These are phyloP conservation scores for Zhuliangozyma parablackwelliae DNA, from an alignment of 1,139 yeast species.

Conservation along the genomic window DNA sequence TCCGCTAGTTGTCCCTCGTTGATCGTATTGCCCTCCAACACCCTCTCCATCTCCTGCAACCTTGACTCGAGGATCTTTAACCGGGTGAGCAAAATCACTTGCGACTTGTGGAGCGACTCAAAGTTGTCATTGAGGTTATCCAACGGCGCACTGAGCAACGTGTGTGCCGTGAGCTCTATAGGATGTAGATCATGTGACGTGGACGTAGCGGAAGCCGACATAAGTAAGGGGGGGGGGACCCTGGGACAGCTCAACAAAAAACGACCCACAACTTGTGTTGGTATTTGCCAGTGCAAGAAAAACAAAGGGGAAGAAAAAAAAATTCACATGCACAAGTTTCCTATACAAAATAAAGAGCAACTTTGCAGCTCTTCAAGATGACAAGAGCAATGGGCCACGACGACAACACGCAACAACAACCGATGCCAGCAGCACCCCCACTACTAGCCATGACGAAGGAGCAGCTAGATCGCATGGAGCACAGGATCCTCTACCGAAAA, in stretches of 20 bases:
- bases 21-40: conserved; percentile 12
- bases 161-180: conserved; percentile 53
- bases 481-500: conserved; percentile 29
- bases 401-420: not conserved
- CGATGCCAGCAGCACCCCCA: conserved; percentile 1
- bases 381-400: too few species aligned
- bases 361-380: too few species aligned
- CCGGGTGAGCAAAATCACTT: conserved; percentile 48
- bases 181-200: conserved; percentile 39
- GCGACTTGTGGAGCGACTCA: conserved; percentile 54
- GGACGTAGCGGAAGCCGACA: too few species aligned
- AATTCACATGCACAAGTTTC: too few species aligned
- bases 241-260: too few species aligned
- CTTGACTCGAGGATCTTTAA: conserved; percentile 40
- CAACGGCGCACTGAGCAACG: conserved; percentile 49
- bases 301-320: too few species aligned
- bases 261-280: too few species aligned
- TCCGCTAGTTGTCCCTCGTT: conserved; percentile 21
- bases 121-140: conserved; percentile 49
- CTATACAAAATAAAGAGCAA: too few species aligned
- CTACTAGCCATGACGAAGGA: conserved; percentile 10
- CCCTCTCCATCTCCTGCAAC: conserved; percentile 21
- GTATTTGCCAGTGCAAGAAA: too few species aligned
- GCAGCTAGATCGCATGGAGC: conserved; percentile 12
- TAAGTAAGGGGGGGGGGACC: too few species aligned